A percentile compares a stretch with the other conserved stretches of the same genome.
Evolutionary conservation across 768 basidiomycete species (phyloP).

Genomic region (Pulveroboletus sp.): DNA sequence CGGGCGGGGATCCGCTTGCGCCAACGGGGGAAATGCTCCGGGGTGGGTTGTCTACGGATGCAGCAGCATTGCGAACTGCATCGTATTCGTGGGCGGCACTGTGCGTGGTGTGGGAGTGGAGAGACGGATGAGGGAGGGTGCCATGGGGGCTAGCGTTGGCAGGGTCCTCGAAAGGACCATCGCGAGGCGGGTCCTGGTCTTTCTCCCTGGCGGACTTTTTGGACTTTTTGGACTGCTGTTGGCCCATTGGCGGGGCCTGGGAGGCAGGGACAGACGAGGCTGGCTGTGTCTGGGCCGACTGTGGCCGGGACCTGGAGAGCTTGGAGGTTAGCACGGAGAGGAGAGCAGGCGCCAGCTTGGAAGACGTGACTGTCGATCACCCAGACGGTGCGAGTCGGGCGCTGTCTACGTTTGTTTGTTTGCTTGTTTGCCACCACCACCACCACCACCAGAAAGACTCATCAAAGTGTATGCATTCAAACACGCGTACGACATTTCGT

Average conservation of each 20-base stretch:
- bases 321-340: constrained; percentile 71
- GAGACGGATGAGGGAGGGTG: constrained; percentile 43
- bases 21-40: constrained; percentile 36
- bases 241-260: constrained; percentile 62
- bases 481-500: constrained; percentile 17
- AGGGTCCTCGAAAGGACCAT: constrained; percentile 39
- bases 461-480: constrained; percentile 9
- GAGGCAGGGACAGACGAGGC: constrained; percentile 37
- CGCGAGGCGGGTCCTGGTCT: constrained; percentile 48
- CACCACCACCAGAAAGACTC: background rate
- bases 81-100: constrained; percentile 35
- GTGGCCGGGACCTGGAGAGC: constrained; percentile 63
- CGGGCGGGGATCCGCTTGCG: constrained; percentile 33
- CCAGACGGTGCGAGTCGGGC: constrained; percentile 23
- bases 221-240: constrained; percentile 78
- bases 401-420: constrained; percentile 30
- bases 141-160: constrained; percentile 35
- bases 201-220: constrained; percentile 70
- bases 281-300: constrained; percentile 69
- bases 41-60: constrained; percentile 31
- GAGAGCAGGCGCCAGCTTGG: constrained; percentile 78
- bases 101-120: constrained; percentile 37
- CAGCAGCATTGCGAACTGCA: constrained; percentile 29
- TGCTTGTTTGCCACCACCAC: constrained; percentile 27
- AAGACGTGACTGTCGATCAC: constrained; percentile 27